Evolutionary conservation across 2,329 filamentous ascomycete genomes (phyloP).

Genomic region (Fusarium graminum): DNA sequence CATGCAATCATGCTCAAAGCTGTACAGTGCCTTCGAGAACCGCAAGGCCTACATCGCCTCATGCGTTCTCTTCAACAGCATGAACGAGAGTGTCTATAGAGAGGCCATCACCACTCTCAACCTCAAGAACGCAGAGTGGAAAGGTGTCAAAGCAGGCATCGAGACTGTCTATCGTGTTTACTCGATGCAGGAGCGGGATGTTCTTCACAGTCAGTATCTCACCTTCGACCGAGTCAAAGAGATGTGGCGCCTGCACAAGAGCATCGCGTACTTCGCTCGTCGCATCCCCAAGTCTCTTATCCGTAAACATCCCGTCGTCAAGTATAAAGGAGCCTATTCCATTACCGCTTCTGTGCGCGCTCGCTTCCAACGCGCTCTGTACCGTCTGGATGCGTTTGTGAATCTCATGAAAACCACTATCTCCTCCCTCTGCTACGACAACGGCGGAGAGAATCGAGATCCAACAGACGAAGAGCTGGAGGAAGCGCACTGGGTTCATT

Average conservation of each 20-base stretch:
- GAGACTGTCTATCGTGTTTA: slow-evolving; percentile 11
- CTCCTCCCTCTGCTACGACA: not conserved
- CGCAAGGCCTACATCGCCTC: slow-evolving; percentile 10
- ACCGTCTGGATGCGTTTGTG: slow-evolving; percentile 9
- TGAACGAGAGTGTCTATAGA: slow-evolving; percentile 24
- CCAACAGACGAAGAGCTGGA: not conserved
- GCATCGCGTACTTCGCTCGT: slow-evolving; percentile 14
- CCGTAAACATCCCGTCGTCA: not conserved
- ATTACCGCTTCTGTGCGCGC: slow-evolving; percentile 5
- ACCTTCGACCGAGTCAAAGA: slow-evolving; percentile 1
- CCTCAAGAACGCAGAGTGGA: slow-evolving; percentile 13
- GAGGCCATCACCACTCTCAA: slow-evolving; percentile 8
- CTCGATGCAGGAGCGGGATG: not conserved
- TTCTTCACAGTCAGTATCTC: not conserved
- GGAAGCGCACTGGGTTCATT: not conserved
- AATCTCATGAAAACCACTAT: not conserved
- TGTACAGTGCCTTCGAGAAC: slow-evolving; percentile 15
- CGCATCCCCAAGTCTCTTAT: slow-evolving; percentile 3
- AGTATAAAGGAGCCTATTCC: not conserved
- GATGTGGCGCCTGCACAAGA: slow-evolving; percentile 19
- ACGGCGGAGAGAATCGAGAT: not conserved
- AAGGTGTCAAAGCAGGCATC: slow-evolving; percentile 1
- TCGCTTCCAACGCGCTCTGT: slow-evolving; percentile 21
- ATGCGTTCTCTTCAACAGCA: slow-evolving; percentile 18
- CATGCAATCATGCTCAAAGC: slow-evolving; percentile 3